A percentile compares a stretch with the other conserved stretches of the same genome.
Conservation (phyloP, 768 basidiomycete genomes). For the Goffeauzyma gilvescens region DNA sequence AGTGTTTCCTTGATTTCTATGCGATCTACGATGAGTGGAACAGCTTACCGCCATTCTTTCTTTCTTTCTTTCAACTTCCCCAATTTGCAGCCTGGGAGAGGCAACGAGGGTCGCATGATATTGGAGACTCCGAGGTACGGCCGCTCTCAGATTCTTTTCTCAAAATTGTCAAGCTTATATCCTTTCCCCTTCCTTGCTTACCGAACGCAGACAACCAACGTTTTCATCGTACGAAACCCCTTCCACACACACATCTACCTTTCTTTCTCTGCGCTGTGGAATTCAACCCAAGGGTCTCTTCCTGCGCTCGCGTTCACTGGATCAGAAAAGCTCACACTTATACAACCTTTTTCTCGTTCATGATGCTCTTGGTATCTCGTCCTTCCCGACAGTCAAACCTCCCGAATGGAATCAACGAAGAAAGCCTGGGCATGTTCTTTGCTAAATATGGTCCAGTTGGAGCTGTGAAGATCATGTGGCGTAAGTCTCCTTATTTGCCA, state of each 20-base stretch:
- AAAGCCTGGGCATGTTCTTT: conserved; percentile 70
- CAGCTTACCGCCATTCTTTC: no score
- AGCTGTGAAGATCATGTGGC: conserved; percentile 75
- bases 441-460: conserved; percentile 78
- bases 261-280: not conserved
- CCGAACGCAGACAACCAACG: conserved; percentile 57
- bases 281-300: not conserved
- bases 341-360: no score
- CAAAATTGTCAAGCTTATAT: not conserved
- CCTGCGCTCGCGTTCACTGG: no score
- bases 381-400: conserved; percentile 50
- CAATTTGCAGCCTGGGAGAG: conserved; percentile 58
- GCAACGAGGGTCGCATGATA: conserved; percentile 73
- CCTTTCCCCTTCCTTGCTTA: not conserved
- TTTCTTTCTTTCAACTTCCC: not conserved
- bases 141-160: not conserved
- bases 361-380: no score
- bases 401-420: conserved; percentile 69
- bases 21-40: no score
- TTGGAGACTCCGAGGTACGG: conserved; percentile 65
- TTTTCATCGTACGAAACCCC: conserved; percentile 51
- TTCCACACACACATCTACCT: no score
- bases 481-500: conserved; percentile 17
- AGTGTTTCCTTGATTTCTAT: conserved; percentile 15
- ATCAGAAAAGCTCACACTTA: no score